Conservation (phyloP, 1,284 basidiomycete species). For the Neonothopanus nambi region DNA sequence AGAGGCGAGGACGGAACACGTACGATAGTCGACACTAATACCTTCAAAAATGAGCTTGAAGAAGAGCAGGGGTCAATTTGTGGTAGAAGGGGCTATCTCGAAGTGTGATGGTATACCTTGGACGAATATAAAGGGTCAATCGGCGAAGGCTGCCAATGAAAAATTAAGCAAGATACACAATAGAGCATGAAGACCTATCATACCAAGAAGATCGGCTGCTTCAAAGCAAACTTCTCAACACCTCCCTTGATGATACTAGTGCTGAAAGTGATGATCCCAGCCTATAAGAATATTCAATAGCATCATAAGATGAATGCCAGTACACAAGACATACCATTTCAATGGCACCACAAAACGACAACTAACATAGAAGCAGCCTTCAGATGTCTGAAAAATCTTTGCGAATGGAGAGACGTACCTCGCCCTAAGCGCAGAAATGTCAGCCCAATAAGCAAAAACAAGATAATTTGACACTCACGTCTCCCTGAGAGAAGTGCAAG, state of each 20-base stretch:
- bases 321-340: constrained; percentile 54
- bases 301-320: not conserved
- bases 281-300: constrained; percentile 38
- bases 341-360: constrained; percentile 79
- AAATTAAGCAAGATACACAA: not conserved
- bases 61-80: constrained; percentile 1
- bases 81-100: not conserved
- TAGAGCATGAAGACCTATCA: not conserved
- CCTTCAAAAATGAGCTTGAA: constrained; percentile 69
- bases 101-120: constrained; percentile 43
- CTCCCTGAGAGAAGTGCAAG: constrained; percentile 81
- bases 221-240: constrained; percentile 72
- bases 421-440: constrained; percentile 45
- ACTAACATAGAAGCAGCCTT: constrained; percentile 30
- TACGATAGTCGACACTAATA: constrained; percentile 71
- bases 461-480: constrained; percentile 43
- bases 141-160: constrained; percentile 56
- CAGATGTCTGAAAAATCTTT: not conserved
- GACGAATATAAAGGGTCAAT: constrained; percentile 74
- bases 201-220: constrained; percentile 75
- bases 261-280: constrained; percentile 74
- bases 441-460: not conserved
- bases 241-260: constrained; percentile 77
- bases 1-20: constrained; percentile 23
- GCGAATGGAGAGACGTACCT: constrained; percentile 34